These are phyloP conservation scores for Paxillus rubicundulus DNA, from an alignment of 768 basidiomycete species.

Conservation along the genomic window DNA sequence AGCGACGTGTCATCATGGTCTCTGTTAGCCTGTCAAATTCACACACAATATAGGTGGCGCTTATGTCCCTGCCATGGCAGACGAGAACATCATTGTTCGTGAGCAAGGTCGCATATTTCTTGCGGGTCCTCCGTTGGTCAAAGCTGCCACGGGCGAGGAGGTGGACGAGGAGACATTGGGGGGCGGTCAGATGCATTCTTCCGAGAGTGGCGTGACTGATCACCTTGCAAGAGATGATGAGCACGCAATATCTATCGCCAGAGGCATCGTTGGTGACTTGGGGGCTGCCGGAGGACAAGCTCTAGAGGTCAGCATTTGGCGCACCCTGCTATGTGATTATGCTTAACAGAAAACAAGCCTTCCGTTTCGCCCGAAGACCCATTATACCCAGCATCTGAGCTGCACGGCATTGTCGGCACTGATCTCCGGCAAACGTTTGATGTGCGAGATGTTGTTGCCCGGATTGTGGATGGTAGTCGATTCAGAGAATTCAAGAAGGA, in stretches of 20 bases:
- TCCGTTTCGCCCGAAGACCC: slow-evolving; percentile 63
- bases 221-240: slow-evolving; percentile 84
- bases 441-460: slow-evolving; percentile 91
- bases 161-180: slow-evolving; percentile 93
- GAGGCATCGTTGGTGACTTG: slow-evolving; percentile 74
- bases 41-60: slow-evolving; percentile 65
- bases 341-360: slow-evolving; percentile 43
- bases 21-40: slow-evolving; percentile 4
- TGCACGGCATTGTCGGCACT: slow-evolving; percentile 90
- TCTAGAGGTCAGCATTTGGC: slow-evolving; percentile 42
- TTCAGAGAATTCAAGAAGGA: slow-evolving; percentile 97
- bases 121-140: slow-evolving; percentile 91
- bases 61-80: slow-evolving; percentile 95
- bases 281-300: slow-evolving; percentile 57
- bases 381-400: slow-evolving; percentile 73
- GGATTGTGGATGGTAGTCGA: slow-evolving; percentile 86
- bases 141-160: slow-evolving; percentile 90
- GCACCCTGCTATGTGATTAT: neutral
- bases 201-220: slow-evolving; percentile 88
- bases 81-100: slow-evolving; percentile 87
- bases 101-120: slow-evolving; percentile 94
- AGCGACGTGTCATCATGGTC: neutral
- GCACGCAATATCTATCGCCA: slow-evolving; percentile 77
- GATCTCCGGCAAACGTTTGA: slow-evolving; percentile 88
- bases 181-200: slow-evolving; percentile 88